Evolutionary conservation across 192 early-diverging fungal genomes (phyloP), one percentile per base, ranked within the genome.

Genomic region (Ambispora gerdemannii): DNA sequence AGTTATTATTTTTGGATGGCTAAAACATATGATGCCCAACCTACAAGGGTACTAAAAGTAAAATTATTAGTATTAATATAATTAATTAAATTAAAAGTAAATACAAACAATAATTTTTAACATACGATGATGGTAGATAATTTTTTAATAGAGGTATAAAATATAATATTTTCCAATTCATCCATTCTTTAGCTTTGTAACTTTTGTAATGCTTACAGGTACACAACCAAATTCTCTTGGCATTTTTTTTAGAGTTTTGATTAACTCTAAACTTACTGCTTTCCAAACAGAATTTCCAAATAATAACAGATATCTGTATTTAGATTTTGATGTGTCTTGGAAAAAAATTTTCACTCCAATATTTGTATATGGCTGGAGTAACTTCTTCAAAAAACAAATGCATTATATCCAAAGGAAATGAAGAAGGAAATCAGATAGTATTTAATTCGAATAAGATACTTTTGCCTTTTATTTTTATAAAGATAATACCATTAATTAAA

Each of bases 331-430:
- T 2, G 4, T 10, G 2, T 0, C 4, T 60, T 10, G 10, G 11
- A 33, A 60, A 60, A 60, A 34, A 60, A 60, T 13, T 11, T 20
- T 3, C 19, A 17, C 30, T 60, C 31, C 31, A 60, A 60, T 60
- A 17, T 17, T n/a, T 32, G 4, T 33, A 31, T 32, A 60, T 60
- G 2, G 4, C 31, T 31, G 0, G 0, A 4, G 31, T 20, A 2
- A 60, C 34, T 13, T 60, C 34, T 60, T 60, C 58, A 60, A 20
- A 60, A 33, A 60, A 33, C 20, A 60, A 32, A 60, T 60, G 58
- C 58, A 60, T 60, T 19, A 60, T 60, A 35, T 60, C 31, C 34
- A 60, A 4, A n/a, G 30, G 56, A 59, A 32, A 59, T 27, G 22
- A 15, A 13, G 2, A 19, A 27, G 56, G 56, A 59, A 59, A 59